phyloP scores from a whole-genome alignment of 2,329 filamentous ascomycete genomes.

The Fusarium caatingaense region DNA sequence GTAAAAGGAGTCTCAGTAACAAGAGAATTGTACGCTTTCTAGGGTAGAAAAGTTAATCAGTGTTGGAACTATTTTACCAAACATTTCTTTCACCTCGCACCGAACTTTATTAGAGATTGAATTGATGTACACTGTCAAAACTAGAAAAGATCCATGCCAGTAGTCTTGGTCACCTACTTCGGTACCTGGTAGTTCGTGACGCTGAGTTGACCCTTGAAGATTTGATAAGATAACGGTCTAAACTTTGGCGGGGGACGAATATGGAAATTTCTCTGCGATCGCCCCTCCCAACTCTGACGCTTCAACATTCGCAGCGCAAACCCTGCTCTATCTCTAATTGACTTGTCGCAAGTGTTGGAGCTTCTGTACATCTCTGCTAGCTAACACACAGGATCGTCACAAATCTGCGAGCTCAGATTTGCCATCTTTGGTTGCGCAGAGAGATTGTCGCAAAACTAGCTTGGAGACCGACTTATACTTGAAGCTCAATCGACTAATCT shows the following conservation, averaged over 20 bases:
- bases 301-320: not conserved
- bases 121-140: no score
- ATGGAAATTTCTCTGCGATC: slow-evolving; percentile 38
- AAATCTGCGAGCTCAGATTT: not conserved
- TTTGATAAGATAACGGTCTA: slow-evolving; percentile 40
- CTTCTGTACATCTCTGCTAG: not conserved
- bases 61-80: not conserved
- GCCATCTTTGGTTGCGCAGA: not conserved
- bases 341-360: not conserved
- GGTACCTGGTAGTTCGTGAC: not conserved
- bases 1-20: slow-evolving; percentile 4
- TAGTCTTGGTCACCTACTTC: not conserved
- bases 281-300: slow-evolving; percentile 21
- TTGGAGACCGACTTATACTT: slow-evolving; percentile 3
- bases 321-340: not conserved
- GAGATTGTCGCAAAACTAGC: slow-evolving; percentile 29
- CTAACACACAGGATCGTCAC: no score
- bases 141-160: not conserved
- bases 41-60: not conserved
- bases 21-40: not conserved
- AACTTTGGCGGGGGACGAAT: slow-evolving; percentile 41
- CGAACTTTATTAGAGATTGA: not conserved
- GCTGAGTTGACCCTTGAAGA: not conserved
- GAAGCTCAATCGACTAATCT: not conserved
- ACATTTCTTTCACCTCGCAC: not conserved